These are phyloP conservation scores for Maudiozyma humilis DNA, from an alignment of 1,139 yeast species.

Conservation along the genomic window DNA sequence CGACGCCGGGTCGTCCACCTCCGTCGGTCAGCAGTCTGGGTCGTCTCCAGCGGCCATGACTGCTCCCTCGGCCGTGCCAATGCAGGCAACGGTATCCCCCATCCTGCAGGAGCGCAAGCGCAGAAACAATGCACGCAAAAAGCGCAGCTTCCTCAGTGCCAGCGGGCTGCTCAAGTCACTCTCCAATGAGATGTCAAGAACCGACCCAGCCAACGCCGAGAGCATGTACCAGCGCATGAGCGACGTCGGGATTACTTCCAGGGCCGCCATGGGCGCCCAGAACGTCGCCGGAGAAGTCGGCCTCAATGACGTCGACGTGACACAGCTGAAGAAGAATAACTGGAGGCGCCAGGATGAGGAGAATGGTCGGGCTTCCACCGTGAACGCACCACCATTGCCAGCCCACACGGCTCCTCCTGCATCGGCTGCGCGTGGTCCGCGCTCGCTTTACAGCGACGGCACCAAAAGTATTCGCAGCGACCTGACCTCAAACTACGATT, in stretches of 20 bases:
- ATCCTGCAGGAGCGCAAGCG: not conserved
- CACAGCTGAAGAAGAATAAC: not conserved
- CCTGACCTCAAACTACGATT: not conserved
- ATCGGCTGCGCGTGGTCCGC: not conserved
- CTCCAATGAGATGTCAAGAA: conserved; percentile 24
- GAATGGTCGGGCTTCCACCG: not conserved
- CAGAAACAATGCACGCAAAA: not conserved
- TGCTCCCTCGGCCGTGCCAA: not conserved
- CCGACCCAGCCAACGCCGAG: conserved; percentile 16
- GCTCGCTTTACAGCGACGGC: not conserved
- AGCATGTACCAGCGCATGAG: conserved; percentile 13
- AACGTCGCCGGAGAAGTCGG: conserved; percentile 35
- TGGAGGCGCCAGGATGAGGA: conserved; percentile 1
- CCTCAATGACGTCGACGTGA: conserved; percentile 1
- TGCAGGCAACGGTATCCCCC: not conserved
- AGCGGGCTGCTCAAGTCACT: not conserved
- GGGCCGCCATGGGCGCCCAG: conserved; percentile 37
- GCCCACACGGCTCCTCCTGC: not conserved
- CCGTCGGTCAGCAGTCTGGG: not conserved
- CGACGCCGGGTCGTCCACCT: not conserved
- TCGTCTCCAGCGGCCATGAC: no score
- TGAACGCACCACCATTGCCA: not conserved
- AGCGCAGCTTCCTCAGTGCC: not conserved
- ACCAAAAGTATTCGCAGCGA: not conserved
- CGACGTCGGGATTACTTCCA: conserved; percentile 34